phyloP scores from a whole-genome alignment of 140 eudicot genomes.

The Bidens hawaiensis region DNA sequence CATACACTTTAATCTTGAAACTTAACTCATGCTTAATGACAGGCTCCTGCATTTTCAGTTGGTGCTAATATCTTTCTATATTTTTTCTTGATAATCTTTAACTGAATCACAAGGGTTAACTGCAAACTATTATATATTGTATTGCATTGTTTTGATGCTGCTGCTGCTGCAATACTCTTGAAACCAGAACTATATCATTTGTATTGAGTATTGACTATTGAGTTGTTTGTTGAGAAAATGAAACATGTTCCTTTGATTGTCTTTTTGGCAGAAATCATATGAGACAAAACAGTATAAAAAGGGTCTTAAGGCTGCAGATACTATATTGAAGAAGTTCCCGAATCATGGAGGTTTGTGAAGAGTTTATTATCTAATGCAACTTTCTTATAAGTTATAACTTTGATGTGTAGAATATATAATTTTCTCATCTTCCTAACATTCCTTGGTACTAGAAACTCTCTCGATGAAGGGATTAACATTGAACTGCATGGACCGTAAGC shows the following conservation, averaged over 20 bases:
- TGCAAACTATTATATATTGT: background rate
- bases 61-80: background rate
- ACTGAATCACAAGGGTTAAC: background rate
- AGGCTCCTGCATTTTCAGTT: slow-evolving; percentile 2
- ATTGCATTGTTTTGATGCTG: slow-evolving; percentile 13
- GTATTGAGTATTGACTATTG: slow-evolving; percentile 1
- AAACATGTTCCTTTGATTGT: slow-evolving; percentile 12
- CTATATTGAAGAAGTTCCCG: slow-evolving; percentile 91
- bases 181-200: background rate
- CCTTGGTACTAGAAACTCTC: slow-evolving; percentile 59
- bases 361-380: background rate
- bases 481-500: slow-evolving; percentile 98
- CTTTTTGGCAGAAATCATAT: slow-evolving; percentile 77
- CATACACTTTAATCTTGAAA: background rate
- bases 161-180: slow-evolving; percentile 10
- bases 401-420: background rate
- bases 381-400: slow-evolving; percentile 6
- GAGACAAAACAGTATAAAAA: slow-evolving; percentile 96
- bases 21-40: background rate
- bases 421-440: slow-evolving; percentile 3
- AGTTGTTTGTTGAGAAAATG: slow-evolving; percentile 5
- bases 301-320: slow-evolving; percentile 96
- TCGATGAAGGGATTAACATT: slow-evolving; percentile 96
- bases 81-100: slow-evolving; percentile 6
- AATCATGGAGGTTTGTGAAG: slow-evolving; percentile 89